phyloP scores from a whole-genome alignment of 257 asterid genomes.

The Leptodermis oblonga region DNA sequence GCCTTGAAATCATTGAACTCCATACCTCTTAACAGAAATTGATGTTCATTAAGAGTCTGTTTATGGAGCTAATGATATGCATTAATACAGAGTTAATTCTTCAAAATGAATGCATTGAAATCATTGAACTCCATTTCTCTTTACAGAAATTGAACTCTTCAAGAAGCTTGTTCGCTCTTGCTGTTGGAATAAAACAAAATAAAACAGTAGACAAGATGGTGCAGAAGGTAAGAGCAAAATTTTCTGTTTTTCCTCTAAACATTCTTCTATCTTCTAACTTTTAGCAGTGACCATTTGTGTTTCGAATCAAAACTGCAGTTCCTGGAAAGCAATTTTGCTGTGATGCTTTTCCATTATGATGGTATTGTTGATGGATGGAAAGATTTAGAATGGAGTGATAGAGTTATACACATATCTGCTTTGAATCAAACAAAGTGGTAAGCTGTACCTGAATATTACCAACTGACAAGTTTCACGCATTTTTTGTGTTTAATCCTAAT shows the following conservation, averaged over 20 bases:
- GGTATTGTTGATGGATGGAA: conserved; percentile 73
- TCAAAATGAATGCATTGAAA: background rate
- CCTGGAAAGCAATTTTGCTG: conserved; percentile 51
- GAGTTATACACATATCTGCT: conserved; percentile 61
- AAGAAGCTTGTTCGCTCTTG: conserved; percentile 52
- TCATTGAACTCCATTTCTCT: background rate
- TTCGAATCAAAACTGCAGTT: conserved; percentile 40
- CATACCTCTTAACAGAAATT: too few relatives aligned
- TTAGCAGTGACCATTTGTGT: conserved; percentile 1
- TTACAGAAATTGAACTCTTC: conserved; percentile 41
- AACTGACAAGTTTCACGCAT: background rate
- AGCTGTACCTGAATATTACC: background rate
- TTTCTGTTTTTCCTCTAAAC: background rate
- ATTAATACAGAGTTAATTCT: background rate
- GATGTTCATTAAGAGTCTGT: background rate
- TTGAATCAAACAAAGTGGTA: conserved; percentile 90
- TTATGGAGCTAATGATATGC: background rate
- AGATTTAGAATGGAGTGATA: conserved; percentile 55
- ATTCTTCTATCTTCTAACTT: background rate
- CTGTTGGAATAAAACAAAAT: conserved; percentile 81
- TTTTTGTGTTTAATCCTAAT: background rate
- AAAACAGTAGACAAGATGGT: conserved; percentile 56
- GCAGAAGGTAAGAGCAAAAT: conserved; percentile 41
- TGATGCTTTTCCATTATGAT: conserved; percentile 93
- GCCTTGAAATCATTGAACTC: background rate